phyloP scores from a whole-genome alignment of 2,329 filamentous ascomycete genomes.

The Aureobasidium vineae region DNA sequence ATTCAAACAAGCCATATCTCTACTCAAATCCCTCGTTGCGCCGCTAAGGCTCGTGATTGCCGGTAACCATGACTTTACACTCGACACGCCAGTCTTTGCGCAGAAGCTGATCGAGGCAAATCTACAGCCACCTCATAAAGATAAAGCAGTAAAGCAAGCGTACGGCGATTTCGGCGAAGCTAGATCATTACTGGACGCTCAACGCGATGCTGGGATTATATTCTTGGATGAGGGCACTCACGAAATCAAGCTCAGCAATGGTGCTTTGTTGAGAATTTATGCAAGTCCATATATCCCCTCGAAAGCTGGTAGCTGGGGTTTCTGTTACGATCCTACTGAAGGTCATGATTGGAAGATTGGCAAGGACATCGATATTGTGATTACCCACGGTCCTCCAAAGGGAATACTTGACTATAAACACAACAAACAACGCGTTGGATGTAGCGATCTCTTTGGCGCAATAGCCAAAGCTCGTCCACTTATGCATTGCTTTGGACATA shows the following conservation, averaged over 20 bases:
- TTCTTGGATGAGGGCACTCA: slow-evolving; percentile 56
- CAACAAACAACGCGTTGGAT: slow-evolving; percentile 41
- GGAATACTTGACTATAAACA: slow-evolving; percentile 35
- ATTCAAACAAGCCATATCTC: slow-evolving; percentile 35
- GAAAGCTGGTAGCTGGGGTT: slow-evolving; percentile 55
- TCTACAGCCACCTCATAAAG: not conserved
- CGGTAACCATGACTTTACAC: slow-evolving; percentile 40
- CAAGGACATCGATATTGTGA: slow-evolving; percentile 40
- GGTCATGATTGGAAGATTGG: slow-evolving; percentile 38
- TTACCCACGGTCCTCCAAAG: slow-evolving; percentile 44
- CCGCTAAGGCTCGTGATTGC: slow-evolving; percentile 41
- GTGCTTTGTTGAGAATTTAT: slow-evolving; percentile 52
- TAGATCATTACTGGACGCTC: slow-evolving; percentile 33
- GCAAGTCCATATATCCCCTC: slow-evolving; percentile 54
- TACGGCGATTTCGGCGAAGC: slow-evolving; percentile 1
- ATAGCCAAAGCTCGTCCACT: slow-evolving; percentile 47
- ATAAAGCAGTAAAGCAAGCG: not conserved
- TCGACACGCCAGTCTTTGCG: slow-evolving; percentile 19
- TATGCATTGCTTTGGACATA: slow-evolving; percentile 59
- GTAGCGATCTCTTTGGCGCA: slow-evolving; percentile 48
- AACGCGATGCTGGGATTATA: slow-evolving; percentile 37
- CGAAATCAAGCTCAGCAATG: slow-evolving; percentile 49
- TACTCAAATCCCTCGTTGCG: slow-evolving; percentile 35
- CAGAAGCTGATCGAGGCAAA: slow-evolving; percentile 1
- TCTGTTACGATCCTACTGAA: slow-evolving; percentile 40